phyloP scores from a whole-genome alignment of 192 early-diverging fungal genomes.

The Backusella sp. region DNA sequence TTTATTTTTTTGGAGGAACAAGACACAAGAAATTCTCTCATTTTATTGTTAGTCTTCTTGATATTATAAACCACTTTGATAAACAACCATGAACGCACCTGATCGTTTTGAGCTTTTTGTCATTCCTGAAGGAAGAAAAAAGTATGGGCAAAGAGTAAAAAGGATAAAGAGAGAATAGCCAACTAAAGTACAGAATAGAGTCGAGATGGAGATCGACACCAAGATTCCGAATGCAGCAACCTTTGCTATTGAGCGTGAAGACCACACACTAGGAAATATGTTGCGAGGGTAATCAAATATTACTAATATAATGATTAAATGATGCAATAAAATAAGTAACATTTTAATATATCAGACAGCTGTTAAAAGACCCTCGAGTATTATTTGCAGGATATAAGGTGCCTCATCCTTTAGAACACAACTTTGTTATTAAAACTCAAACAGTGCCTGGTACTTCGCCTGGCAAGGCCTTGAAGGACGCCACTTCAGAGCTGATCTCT shows the following conservation, averaged over 20 bases:
- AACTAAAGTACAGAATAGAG: conserved; percentile 41
- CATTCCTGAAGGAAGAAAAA: conserved; percentile 72
- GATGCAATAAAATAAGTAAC: background rate
- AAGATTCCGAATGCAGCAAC: conserved; percentile 94
- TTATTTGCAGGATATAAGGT: conserved; percentile 95
- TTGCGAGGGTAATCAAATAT: conserved; percentile 71
- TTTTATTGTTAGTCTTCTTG: background rate
- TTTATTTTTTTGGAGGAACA: background rate
- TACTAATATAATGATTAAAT: background rate
- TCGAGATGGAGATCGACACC: conserved; percentile 80
- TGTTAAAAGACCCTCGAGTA: conserved; percentile 90
- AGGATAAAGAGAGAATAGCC: background rate
- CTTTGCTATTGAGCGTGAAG: conserved; percentile 90
- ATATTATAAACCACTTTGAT: background rate
- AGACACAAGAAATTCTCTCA: background rate
- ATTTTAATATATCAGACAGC: conserved; percentile 51
- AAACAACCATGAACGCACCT: conserved; percentile 71
- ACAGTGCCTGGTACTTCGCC: conserved; percentile 88
- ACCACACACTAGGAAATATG: conserved; percentile 96
- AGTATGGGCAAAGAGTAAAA: conserved; percentile 40
- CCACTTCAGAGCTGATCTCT: conserved; percentile 75
- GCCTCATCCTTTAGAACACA: conserved; percentile 95
- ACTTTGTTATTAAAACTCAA: conserved; percentile 88
- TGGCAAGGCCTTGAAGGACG: conserved; percentile 72
- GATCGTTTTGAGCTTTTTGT: conserved; percentile 83